A percentile compares a stretch with the other conserved stretches of the same genome.
Conservation (phyloP, 495 filamentous ascomycete species). For the Ramalina intermedia region DNA sequence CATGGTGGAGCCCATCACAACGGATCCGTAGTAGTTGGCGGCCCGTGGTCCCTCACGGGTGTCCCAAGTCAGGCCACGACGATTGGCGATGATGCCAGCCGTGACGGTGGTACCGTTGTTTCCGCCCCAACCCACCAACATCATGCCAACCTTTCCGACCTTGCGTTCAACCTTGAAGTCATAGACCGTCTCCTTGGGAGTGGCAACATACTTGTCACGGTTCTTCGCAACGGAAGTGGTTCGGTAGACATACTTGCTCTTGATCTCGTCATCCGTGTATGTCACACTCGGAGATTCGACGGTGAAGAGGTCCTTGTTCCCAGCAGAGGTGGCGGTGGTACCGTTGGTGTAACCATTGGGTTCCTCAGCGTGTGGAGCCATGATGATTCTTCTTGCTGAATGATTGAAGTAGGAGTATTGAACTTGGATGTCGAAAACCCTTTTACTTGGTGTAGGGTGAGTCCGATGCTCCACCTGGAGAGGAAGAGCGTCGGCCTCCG, state of each 20-base stretch:
- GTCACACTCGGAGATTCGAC: slow-evolving; percentile 86
- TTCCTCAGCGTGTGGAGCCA: slow-evolving; percentile 88
- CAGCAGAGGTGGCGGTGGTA: slow-evolving; percentile 25
- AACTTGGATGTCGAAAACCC: slow-evolving; percentile 2
- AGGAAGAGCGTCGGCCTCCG: slow-evolving; percentile 86
- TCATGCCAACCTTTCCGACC: slow-evolving; percentile 84
- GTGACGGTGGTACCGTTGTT: slow-evolving; percentile 98
- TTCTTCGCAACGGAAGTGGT: slow-evolving; percentile 66
- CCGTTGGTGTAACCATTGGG: slow-evolving; percentile 62
- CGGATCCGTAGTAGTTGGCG: slow-evolving; percentile 96
- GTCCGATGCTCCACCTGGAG: slow-evolving; percentile 77
- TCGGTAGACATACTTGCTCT: slow-evolving; percentile 90
- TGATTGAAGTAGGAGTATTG: slow-evolving; percentile 4
- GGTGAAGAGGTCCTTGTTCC: slow-evolving; percentile 50
- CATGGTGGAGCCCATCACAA: slow-evolving; percentile 91
- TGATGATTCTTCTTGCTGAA: slow-evolving; percentile 22
- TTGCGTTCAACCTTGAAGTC: slow-evolving; percentile 96
- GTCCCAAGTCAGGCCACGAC: slow-evolving; percentile 73
- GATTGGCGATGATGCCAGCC: slow-evolving; percentile 93
- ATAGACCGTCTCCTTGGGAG: slow-evolving; percentile 78
- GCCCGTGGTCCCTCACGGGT: slow-evolving; percentile 72
- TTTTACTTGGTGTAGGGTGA: slow-evolving; percentile 33
- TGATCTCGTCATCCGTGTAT: slow-evolving; percentile 80
- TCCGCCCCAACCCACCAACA: slow-evolving; percentile 96
- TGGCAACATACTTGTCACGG: slow-evolving; percentile 62